These are phyloP conservation scores for Pterocarpus macrocarpus DNA, from an alignment of 306 rosid species.

Conservation along the genomic window DNA sequence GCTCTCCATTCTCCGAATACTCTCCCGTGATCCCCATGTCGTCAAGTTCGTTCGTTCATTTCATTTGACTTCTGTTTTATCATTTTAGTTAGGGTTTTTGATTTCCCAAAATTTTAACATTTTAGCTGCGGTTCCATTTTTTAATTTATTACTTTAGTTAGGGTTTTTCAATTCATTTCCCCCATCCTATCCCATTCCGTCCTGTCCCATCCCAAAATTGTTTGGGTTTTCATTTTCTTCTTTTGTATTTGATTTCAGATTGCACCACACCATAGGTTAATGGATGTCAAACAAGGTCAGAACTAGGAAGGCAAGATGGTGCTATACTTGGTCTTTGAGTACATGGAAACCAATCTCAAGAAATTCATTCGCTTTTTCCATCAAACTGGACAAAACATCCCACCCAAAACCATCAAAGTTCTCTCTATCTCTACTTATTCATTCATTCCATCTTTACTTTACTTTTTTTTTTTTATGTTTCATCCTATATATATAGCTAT, in stretches of 20 bases:
- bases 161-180: no score
- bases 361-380: conserved; percentile 80
- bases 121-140: no score
- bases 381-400: conserved; percentile 65
- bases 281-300: conserved; percentile 94
- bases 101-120: no score
- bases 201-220: no score
- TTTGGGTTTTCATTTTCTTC: no score
- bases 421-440: no score
- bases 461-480: no score
- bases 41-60: conserved; percentile 60
- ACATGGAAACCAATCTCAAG: conserved; percentile 92
- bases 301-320: conserved; percentile 93
- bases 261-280: conserved; percentile 71
- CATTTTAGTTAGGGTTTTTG: neutral
- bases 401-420: conserved; percentile 66
- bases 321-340: conserved; percentile 90
- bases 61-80: neutral
- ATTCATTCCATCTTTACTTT: no score
- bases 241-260: no score
- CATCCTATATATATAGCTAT: no score
- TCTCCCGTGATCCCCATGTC: conserved; percentile 88
- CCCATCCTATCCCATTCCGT: neutral
- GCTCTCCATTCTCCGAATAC: conserved; percentile 94
- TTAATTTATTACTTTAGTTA: no score